Evolutionary conservation across 441 rosid species (phyloP).

Genomic region (Francoa sonchifolia): DNA sequence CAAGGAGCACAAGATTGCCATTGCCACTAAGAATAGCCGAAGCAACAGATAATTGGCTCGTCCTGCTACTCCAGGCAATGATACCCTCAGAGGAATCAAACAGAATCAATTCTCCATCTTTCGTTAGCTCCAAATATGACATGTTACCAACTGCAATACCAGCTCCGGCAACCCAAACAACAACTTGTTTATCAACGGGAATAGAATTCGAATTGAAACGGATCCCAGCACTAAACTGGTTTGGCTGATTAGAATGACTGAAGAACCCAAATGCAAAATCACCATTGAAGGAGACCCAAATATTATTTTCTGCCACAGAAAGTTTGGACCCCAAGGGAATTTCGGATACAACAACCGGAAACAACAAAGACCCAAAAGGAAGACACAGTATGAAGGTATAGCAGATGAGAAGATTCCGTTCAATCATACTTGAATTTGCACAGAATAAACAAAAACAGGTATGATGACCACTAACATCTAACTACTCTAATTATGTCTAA

Average conservation of each 20-base stretch:
- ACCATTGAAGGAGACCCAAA: conserved; percentile 57
- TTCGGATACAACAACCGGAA: conserved; percentile 30
- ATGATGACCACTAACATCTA: too few species aligned
- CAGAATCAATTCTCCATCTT: conserved; percentile 50
- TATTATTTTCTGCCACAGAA: conserved; percentile 32
- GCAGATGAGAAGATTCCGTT: conserved; percentile 9
- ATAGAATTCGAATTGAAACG: conserved; percentile 46
- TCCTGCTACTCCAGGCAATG: conserved; percentile 46
- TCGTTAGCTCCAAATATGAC: conserved; percentile 54
- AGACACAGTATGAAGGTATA: conserved; percentile 23
- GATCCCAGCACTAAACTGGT: conserved; percentile 60
- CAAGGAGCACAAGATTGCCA: conserved; percentile 55
- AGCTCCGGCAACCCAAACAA: conserved; percentile 80
- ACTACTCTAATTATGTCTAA: too few species aligned
- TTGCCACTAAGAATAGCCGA: conserved; percentile 49
- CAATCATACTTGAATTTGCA: conserved; percentile 38
- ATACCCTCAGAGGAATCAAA: conserved; percentile 35
- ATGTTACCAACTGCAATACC: conserved; percentile 34
- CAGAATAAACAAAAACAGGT: conserved; percentile 11
- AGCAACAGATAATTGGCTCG: conserved; percentile 37
- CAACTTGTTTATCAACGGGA: conserved; percentile 29
- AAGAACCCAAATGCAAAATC: conserved; percentile 61
- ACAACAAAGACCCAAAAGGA: conserved; percentile 24
- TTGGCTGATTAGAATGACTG: conserved; percentile 31
- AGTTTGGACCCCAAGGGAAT: conserved; percentile 55